These are phyloP conservation scores for Cornus controversa DNA, from an alignment of 148 eudicot species.

Conservation along the genomic window DNA sequence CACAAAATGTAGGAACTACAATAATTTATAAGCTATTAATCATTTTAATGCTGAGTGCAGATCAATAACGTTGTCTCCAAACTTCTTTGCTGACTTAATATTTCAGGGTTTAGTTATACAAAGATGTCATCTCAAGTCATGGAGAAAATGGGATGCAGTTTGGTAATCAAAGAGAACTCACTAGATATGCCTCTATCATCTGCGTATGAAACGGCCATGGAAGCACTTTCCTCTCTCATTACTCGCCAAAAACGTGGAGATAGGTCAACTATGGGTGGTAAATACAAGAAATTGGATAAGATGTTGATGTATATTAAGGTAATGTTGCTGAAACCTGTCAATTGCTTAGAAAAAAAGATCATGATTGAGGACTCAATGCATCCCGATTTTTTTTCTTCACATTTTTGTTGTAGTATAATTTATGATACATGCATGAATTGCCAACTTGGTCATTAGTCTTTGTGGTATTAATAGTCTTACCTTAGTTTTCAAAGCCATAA, in stretches of 20 bases:
- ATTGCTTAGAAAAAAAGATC: not conserved
- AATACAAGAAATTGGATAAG: constrained; percentile 63
- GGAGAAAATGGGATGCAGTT: constrained; percentile 29
- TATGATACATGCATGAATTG: not conserved
- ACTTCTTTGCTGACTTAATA: constrained; percentile 15
- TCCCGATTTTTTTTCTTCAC: not conserved
- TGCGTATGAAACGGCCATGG: constrained; percentile 74
- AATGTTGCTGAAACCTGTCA: constrained; percentile 1
- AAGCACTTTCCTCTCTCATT: constrained; percentile 83
- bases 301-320: constrained; percentile 82
- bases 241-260: constrained; percentile 63
- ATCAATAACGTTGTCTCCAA: not conserved
- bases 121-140: constrained; percentile 36
- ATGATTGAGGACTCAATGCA: not conserved
- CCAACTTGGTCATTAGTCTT: not conserved
- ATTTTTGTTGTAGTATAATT: not conserved
- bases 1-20: not conserved
- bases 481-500: not conserved
- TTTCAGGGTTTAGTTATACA: constrained; percentile 38
- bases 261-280: constrained; percentile 31
- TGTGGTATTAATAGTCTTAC: not conserved
- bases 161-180: constrained; percentile 21
- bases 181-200: constrained; percentile 35
- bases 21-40: not conserved
- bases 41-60: not conserved